These are phyloP conservation scores for Coemansia sp. DNA, from an alignment of 192 early-diverging fungal genomes.

Conservation along the genomic window DNA sequence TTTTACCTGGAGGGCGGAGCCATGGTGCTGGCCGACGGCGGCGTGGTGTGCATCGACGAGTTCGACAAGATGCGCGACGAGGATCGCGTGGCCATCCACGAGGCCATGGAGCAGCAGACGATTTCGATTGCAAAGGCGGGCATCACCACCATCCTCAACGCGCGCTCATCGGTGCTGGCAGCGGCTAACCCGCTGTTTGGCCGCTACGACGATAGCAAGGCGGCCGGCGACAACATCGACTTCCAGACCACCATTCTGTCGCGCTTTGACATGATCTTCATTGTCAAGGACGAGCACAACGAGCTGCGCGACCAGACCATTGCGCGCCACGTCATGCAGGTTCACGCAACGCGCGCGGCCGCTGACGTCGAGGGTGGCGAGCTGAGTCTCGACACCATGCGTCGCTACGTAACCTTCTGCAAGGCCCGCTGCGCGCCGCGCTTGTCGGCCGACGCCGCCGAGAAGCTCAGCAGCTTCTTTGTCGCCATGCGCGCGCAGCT, in stretches of 20 bases:
- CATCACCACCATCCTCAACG: constrained; percentile 98
- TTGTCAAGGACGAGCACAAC: constrained; percentile 97
- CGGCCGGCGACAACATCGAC: constrained; percentile 99
- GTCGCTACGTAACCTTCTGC: constrained; percentile 94
- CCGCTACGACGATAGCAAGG: constrained; percentile 97
- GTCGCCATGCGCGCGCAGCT: constrained; percentile 86
- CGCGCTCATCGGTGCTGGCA: constrained; percentile 92
- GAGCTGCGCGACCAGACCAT: constrained; percentile 87
- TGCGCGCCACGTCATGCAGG: constrained; percentile 92
- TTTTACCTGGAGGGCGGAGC: constrained; percentile 98
- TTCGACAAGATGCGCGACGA: constrained; percentile 99
- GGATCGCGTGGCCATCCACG: constrained; percentile 99
- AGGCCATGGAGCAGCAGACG: constrained; percentile 99
- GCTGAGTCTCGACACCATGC: constrained; percentile 92
- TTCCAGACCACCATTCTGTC: constrained; percentile 99
- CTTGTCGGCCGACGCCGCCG: constrained; percentile 79
- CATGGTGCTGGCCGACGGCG: constrained; percentile 98
- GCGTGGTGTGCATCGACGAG: constrained; percentile 99
- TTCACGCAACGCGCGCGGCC: constrained; percentile 79
- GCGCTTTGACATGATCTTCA: constrained; percentile 99
- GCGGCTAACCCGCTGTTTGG: constrained; percentile 99
- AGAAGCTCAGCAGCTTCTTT: constrained; percentile 92
- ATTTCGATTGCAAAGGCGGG: constrained; percentile 99
- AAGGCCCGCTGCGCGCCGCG: constrained; percentile 92
- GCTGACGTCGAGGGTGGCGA: constrained; percentile 69